Evolutionary conservation across 495 filamentous ascomycete genomes (phyloP).

Genomic region (Penicillium macrosclerotiorum): DNA sequence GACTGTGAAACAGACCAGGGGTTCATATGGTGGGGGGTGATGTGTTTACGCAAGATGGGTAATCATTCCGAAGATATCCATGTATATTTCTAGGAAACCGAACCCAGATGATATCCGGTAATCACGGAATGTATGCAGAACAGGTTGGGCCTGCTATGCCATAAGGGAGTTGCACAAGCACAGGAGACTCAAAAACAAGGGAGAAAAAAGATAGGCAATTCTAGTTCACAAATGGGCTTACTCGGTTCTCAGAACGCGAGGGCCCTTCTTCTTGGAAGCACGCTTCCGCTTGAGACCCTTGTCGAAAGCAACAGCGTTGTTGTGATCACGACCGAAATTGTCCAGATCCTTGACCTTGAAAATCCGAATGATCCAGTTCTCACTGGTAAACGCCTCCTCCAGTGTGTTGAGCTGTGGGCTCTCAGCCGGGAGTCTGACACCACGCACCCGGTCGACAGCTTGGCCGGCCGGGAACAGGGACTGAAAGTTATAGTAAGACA

Average conservation of each 20-base stretch:
- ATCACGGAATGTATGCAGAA: conserved; percentile 8
- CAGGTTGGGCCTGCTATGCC: conserved; percentile 10
- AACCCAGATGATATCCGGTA: conserved; percentile 12
- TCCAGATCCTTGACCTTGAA: conserved; percentile 99
- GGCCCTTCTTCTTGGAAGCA: conserved; percentile 71
- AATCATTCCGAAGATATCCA: conserved; percentile 5
- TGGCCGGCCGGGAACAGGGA: conserved; percentile 88
- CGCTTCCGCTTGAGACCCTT: conserved; percentile 94
- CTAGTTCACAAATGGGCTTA: conserved; percentile 38
- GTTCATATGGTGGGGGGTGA: too few species aligned
- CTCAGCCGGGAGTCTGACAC: conserved; percentile 73
- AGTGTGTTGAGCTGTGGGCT: conserved; percentile 84
- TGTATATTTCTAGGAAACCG: too few species aligned
- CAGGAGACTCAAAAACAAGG: conserved; percentile 10
- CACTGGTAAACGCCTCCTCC: conserved; percentile 97
- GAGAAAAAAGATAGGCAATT: conserved; percentile 6
- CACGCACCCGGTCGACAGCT: conserved; percentile 87
- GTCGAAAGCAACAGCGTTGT: conserved; percentile 80
- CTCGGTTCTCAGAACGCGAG: conserved; percentile 79
- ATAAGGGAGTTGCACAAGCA: not conserved
- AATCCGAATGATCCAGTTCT: conserved; percentile 99
- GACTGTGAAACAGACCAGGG: too few species aligned
- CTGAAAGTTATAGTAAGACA: conserved; percentile 99
- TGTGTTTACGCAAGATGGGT: too few species aligned
- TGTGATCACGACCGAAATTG: conserved; percentile 90